These are phyloP conservation scores for Pseudozyma sp. DNA, from an alignment of 1,284 basidiomycete genomes.

Conservation along the genomic window DNA sequence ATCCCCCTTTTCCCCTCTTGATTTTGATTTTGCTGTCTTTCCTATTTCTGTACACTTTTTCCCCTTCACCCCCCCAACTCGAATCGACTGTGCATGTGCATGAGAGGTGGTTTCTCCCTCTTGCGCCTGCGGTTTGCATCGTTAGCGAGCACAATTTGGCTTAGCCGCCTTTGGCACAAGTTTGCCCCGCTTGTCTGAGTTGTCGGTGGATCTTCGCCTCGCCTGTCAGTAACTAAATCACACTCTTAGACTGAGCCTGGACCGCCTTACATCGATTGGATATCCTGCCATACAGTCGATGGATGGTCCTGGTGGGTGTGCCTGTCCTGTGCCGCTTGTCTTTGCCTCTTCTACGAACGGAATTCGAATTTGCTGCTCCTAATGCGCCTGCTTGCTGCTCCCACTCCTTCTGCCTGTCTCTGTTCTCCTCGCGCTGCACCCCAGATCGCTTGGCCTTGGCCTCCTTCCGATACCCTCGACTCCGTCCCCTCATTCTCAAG, in stretches of 20 bases:
- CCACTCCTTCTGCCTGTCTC: not conserved
- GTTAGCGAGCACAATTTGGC: no score
- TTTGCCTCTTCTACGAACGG: not conserved
- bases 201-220: slow-evolving; percentile 3
- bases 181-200: slow-evolving; percentile 9
- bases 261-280: no score
- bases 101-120: no score
- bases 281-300: no score
- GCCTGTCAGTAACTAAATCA: not conserved
- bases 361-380: slow-evolving; percentile 10
- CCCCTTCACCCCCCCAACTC: no score
- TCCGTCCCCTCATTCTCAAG: slow-evolving; percentile 1
- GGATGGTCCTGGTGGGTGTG: no score
- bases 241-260: no score
- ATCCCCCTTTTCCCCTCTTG: not conserved
- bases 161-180: not conserved
- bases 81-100: no score
- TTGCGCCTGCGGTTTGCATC: no score
- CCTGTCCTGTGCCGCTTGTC: not conserved
- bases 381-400: not conserved
- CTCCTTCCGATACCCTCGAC: slow-evolving; percentile 4
- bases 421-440: slow-evolving; percentile 7
- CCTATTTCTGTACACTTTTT: no score
- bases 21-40: no score
- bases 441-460: slow-evolving; percentile 13